Evolutionary conservation across 116 monocot species (phyloP).

Genomic region (Papilionanthe hybrid): DNA sequence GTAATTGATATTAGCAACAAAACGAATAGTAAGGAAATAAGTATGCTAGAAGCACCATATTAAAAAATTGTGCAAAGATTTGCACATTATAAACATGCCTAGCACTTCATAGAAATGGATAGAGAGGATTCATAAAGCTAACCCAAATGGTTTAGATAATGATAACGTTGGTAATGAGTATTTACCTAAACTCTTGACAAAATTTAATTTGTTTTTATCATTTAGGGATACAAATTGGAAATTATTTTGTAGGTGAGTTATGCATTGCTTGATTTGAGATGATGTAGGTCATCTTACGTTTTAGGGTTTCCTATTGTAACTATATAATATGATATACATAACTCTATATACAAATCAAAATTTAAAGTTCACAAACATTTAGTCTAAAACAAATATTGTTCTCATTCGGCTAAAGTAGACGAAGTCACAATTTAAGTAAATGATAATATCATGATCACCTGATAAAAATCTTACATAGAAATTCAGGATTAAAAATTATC

Average conservation of each 20-base stretch:
- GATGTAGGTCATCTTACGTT: too few species aligned
- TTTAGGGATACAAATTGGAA: neutral
- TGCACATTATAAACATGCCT: neutral
- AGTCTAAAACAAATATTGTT: too few species aligned
- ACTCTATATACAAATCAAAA: too few species aligned
- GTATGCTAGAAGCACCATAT: neutral
- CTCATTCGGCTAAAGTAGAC: too few species aligned
- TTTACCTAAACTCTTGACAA: neutral
- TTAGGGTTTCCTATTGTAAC: too few species aligned
- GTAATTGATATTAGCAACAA: neutral
- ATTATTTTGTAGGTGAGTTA: neutral
- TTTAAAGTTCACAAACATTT: too few species aligned
- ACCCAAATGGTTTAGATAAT: neutral
- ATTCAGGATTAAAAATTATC: too few species aligned
- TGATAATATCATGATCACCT: too few species aligned
- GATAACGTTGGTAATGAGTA: neutral
- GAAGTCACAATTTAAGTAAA: too few species aligned
- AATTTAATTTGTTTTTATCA: neutral
- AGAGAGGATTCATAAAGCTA: neutral
- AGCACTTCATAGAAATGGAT: neutral
- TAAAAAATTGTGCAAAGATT: neutral
- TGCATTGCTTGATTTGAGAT: neutral
- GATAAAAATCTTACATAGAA: too few species aligned
- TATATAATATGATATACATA: too few species aligned
- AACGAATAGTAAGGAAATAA: neutral